Evolutionary conservation across 2,329 filamentous ascomycete species (phyloP), one percentile per base, ranked within the genome.

Genomic region (Ophiocordyceps robertsii): DNA sequence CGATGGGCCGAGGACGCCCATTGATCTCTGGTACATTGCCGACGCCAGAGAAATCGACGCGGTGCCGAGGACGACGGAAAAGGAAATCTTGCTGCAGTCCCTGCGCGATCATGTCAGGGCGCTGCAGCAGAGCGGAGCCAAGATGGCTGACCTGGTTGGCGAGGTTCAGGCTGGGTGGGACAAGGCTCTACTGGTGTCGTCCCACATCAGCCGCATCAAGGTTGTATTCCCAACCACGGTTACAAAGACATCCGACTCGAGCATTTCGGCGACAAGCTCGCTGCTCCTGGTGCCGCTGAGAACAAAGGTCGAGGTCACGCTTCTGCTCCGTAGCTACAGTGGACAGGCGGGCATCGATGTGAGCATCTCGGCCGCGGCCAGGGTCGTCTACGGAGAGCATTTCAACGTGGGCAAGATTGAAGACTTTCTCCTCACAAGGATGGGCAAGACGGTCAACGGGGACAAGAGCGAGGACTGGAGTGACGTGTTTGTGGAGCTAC

Each of bases 381-480:
- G 67, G 41, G 76, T 89, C 1, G 66, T 87, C 2, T 92, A 92
- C 56, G 85, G 85, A 0, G 84, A 90, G 61, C 70, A 74, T 46
- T 88, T 89, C 58, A 84, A 86, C 49, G 76, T 79, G 49, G 73
- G 68, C 40, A 88, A 85, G 60, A 80, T 92, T 67, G 67, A 65
- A n/a, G 82, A 86, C 43, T 88, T 84, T 50, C 55, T 92, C 47
- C 59, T 65, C 12, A 70, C 71, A 31, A 57, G 56, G 69, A 72
- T 56, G 63, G 81, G 53, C 60, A 67, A 38, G 50, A 53, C n/a
- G 59, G 46, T 58, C 44, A 47, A 57, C 48, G 46, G 56, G 44
- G 50, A 36, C 16, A 16, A 58, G 51, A 50, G 57, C 37, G 62
- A 65, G 46, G 55, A 56, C 13, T 82, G 77, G 77, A 69, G 68